These are phyloP conservation scores for Paraphaeosphaeria minitans DNA, from an alignment of 2,329 filamentous ascomycete species.

Conservation along the genomic window DNA sequence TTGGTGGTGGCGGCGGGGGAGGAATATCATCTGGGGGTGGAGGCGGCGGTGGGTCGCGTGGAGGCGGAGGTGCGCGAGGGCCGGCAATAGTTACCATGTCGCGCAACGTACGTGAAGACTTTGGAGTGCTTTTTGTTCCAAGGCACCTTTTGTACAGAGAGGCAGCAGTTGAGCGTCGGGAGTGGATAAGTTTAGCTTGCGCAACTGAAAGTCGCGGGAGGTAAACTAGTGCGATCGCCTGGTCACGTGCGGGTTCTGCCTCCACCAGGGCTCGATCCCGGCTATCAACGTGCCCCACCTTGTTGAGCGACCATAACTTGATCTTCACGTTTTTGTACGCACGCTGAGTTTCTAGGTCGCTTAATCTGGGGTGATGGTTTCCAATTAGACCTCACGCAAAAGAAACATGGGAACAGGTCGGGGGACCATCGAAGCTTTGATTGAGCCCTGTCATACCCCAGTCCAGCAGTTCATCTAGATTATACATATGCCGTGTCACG, in stretches of 20 bases:
- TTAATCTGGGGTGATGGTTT: neutral
- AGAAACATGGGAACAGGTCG: neutral
- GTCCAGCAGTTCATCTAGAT: slow-evolving; percentile 11
- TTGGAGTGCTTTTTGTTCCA: neutral
- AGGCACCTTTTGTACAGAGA: neutral
- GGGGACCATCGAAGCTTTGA: slow-evolving; percentile 5
- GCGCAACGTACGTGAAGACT: neutral
- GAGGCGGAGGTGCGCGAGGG: slow-evolving; percentile 12
- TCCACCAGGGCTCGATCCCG: neutral
- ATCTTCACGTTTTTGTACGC: neutral
- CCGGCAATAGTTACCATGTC: slow-evolving; percentile 16
- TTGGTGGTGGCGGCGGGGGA: slow-evolving; percentile 47
- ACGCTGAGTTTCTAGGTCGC: neutral
- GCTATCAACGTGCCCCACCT: neutral
- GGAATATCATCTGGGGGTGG: slow-evolving; percentile 48
- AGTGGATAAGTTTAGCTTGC: neutral
- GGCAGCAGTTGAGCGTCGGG: neutral
- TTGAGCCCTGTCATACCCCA: slow-evolving; percentile 15
- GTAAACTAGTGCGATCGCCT: slow-evolving; percentile 14
- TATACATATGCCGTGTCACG: slow-evolving; percentile 23
- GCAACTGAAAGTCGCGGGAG: neutral
- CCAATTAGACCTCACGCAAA: too few relatives aligned
- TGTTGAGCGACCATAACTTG: neutral
- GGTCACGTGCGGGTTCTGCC: slow-evolving; percentile 19
- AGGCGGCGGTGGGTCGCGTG: slow-evolving; percentile 17